Conservation (phyloP, 305 asterid species). For the Coffea humblotiana region DNA sequence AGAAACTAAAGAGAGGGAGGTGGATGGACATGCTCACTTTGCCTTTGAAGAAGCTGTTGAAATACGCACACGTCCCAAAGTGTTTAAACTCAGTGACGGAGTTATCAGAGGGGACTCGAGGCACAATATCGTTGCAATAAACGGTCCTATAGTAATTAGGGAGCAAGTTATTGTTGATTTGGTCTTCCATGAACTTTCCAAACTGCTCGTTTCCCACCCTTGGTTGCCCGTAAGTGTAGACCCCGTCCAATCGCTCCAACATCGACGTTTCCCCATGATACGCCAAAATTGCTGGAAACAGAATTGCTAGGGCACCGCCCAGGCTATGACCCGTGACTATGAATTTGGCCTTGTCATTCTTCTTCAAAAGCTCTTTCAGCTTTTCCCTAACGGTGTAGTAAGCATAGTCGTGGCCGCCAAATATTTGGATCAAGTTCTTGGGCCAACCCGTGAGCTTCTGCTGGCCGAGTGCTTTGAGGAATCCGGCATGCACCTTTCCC, state of each 20-base stretch:
- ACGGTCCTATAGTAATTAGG: not conserved
- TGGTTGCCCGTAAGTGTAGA: slow-evolving; percentile 71
- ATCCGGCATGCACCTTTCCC: slow-evolving; percentile 60
- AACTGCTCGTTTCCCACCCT: slow-evolving; percentile 54
- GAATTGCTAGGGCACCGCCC: slow-evolving; percentile 61
- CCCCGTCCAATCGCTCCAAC: slow-evolving; percentile 44
- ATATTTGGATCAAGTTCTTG: not conserved
- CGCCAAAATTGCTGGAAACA: slow-evolving; percentile 52
- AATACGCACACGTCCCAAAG: slow-evolving; percentile 49
- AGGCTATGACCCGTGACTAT: slow-evolving; percentile 67
- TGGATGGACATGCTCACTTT: slow-evolving; percentile 17
- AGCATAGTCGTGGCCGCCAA: slow-evolving; percentile 19
- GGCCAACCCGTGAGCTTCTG: slow-evolving; percentile 39
- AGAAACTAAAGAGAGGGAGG: no score
- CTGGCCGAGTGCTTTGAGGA: slow-evolving; percentile 59
- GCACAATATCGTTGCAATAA: not conserved
- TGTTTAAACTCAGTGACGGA: slow-evolving; percentile 42
- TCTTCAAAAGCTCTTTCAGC: slow-evolving; percentile 20
- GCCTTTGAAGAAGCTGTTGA: slow-evolving; percentile 45
- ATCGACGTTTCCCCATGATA: slow-evolving; percentile 31
- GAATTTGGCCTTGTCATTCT: slow-evolving; percentile 25
- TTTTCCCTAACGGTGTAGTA: slow-evolving; percentile 41
- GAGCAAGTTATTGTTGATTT: slow-evolving; percentile 15
- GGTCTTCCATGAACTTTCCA: slow-evolving; percentile 50
- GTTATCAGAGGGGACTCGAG: not conserved